A percentile compares a stretch with the other conserved stretches of the same genome.
Evolutionary conservation across 2,329 filamentous ascomycete genomes (phyloP).

Genomic region (Botryosphaeria dothidea): DNA sequence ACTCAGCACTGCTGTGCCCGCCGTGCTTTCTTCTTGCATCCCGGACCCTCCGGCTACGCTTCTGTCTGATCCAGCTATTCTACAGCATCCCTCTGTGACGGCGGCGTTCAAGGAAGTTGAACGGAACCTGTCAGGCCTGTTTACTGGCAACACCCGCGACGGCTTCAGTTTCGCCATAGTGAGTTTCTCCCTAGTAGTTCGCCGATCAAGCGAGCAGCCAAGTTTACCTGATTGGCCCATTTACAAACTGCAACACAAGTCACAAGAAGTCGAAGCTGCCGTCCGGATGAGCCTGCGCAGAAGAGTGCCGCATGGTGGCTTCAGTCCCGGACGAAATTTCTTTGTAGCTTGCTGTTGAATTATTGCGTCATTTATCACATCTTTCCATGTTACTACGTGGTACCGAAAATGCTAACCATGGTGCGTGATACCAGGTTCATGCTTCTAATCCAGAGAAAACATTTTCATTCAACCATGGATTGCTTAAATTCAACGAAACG

Average conservation of each 20-base stretch:
- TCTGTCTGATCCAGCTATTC: slow-evolving; percentile 24
- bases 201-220: too few species aligned
- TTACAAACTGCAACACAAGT: too few species aligned
- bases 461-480: slow-evolving; percentile 31
- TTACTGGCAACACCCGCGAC: slow-evolving; percentile 29
- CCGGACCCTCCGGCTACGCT: slow-evolving; percentile 29
- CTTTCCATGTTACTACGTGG: too few species aligned
- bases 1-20: neutral
- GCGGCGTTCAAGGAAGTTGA: slow-evolving; percentile 29
- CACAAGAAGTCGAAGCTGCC: too few species aligned
- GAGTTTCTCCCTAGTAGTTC: slow-evolving; percentile 18
- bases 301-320: too few species aligned
- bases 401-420: neutral
- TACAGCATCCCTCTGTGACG: slow-evolving; percentile 28
- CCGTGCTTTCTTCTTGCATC: slow-evolving; percentile 25
- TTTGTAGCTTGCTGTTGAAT: too few species aligned
- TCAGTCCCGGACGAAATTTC: too few species aligned
- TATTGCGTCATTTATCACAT: too few species aligned
- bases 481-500: slow-evolving; percentile 34
- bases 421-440: slow-evolving; percentile 26
- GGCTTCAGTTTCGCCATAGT: slow-evolving; percentile 34
- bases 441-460: slow-evolving; percentile 26
- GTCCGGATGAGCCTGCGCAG: too few species aligned
- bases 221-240: neutral
- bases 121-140: slow-evolving; percentile 24